Evolutionary conservation across 176 grass and related monocot genomes (phyloP).

Genomic region (Aegilops tauschii): DNA sequence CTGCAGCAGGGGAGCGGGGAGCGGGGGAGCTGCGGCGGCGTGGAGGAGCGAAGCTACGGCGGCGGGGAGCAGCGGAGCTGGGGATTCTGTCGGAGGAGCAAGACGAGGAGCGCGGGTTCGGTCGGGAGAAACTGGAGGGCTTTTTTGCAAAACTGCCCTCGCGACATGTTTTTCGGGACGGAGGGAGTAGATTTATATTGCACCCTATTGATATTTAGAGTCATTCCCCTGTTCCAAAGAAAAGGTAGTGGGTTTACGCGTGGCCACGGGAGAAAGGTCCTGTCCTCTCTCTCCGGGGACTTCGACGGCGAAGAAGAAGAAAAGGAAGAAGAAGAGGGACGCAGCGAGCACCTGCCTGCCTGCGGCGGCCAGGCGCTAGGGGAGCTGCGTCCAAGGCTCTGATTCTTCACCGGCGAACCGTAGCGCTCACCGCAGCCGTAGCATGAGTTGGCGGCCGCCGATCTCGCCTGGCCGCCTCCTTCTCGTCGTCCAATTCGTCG

Average conservation of each 20-base stretch:
- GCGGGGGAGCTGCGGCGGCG: too few relatives aligned
- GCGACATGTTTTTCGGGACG: too few relatives aligned
- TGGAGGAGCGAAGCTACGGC: too few relatives aligned
- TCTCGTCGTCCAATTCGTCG: conserved; percentile 18
- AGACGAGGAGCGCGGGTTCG: too few relatives aligned
- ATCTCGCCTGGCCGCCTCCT: conserved; percentile 5
- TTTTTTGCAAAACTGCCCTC: too few relatives aligned
- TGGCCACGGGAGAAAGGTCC: not conserved
- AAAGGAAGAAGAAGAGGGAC: not conserved
- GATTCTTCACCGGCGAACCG: not conserved
- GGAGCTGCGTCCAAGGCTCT: not conserved
- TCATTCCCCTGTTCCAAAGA: too few relatives aligned
- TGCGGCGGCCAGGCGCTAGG: not conserved
- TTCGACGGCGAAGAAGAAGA: not conserved
- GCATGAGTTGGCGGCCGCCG: conserved; percentile 42
- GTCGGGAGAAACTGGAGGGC: too few relatives aligned
- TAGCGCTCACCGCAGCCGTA: conserved; percentile 8
- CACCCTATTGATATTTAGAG: too few relatives aligned
- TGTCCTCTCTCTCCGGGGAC: not conserved
- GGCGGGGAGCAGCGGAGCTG: too few relatives aligned
- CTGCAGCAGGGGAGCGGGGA: too few relatives aligned
- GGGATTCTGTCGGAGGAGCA: too few relatives aligned
- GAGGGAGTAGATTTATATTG: too few relatives aligned
- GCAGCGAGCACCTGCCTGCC: not conserved
- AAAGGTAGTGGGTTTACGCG: not conserved